Base-by-base conservation (phyloP, 805 yeast genomes). In the Kodamaea sagamina region DNA sequence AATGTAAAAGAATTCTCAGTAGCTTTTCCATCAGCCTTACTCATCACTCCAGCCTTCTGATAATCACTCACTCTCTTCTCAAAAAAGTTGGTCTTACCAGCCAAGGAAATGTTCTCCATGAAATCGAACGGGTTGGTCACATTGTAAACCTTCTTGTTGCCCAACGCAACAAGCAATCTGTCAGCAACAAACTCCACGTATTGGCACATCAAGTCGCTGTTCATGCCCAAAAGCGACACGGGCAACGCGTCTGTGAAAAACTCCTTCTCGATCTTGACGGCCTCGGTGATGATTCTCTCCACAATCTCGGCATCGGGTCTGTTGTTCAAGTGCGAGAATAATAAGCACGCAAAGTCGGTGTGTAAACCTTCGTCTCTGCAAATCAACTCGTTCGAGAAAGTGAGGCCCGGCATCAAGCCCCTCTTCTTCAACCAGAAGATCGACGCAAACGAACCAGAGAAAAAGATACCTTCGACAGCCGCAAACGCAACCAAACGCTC, bases 11-110 rank as follows among this genome's bases (percentile, higher is more conserved):
- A 78, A 63, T 73, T 73, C 44, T 74, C 76, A 36, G 67, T 51
- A 48, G 69, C 71, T 48, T 65, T 62, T 48, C 74, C 63, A 55
- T 81, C 78, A 42, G 81, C 67, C 53, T 77, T 76, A 53, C 96
- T 92, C 93, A 92, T 92, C 61, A 92, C 99, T 76, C 99, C 98
- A 46, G 99, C 98, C 76, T 92, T 93, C 75, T 92, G 99, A 74
- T 92, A 92, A 72, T 92, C 99, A 46, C 96, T 86, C 46, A 92
- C 99, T 74, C 99, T 86, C 82, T 92, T 92, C 78, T 92, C 99
- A 64, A 92, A 92, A 82, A 92, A 92, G 78, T 93, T 92, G 58
- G 99, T 92, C 81, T 92, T 92, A 71, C 99, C 99, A 47, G 97
- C 95, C 57, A 92, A 81, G 6, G 98, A 92, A 61, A 92, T 92